phyloP scores from a whole-genome alignment of 2,329 filamentous ascomycete species.

The Verticillium dahliae region DNA sequence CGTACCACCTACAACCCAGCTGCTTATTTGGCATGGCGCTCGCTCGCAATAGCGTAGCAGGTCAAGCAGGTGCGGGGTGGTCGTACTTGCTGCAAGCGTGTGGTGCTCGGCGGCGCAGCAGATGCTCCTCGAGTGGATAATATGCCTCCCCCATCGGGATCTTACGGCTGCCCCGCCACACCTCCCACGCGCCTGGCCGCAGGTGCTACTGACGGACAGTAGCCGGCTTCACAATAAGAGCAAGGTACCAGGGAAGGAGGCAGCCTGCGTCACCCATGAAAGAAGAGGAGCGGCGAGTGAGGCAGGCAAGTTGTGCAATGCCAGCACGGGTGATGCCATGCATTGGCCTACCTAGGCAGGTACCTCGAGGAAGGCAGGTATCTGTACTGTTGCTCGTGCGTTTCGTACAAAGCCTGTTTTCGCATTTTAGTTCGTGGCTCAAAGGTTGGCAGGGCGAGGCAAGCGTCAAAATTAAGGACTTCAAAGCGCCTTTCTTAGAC shows the following conservation, averaged over 20 bases:
- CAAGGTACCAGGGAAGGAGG: not conserved
- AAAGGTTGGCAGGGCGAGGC: not conserved
- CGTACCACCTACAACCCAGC: too few species aligned
- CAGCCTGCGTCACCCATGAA: not conserved
- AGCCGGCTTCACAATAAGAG: too few species aligned
- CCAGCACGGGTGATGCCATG: not conserved
- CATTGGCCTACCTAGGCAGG: too few species aligned
- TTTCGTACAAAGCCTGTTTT: not conserved
- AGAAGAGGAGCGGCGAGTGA: not conserved
- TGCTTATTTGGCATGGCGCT: too few species aligned
- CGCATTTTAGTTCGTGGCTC: not conserved
- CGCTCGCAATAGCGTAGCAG: too few species aligned
- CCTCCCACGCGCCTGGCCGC: not conserved
- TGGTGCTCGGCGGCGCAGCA: too few species aligned
- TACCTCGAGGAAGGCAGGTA: too few species aligned
- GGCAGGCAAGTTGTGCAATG: not conserved
- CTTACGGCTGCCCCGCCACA: not conserved
- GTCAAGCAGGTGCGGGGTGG: too few species aligned
- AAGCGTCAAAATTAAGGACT: not conserved
- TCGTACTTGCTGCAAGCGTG: not conserved
- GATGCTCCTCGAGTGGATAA: too few species aligned
- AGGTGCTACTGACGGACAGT: not conserved
- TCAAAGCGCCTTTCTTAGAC: too few species aligned
- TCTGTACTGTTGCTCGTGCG: not conserved
- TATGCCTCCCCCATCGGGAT: not conserved